These are phyloP conservation scores for Medicago arabica DNA, from an alignment of 306 rosid genomes.

Conservation along the genomic window DNA sequence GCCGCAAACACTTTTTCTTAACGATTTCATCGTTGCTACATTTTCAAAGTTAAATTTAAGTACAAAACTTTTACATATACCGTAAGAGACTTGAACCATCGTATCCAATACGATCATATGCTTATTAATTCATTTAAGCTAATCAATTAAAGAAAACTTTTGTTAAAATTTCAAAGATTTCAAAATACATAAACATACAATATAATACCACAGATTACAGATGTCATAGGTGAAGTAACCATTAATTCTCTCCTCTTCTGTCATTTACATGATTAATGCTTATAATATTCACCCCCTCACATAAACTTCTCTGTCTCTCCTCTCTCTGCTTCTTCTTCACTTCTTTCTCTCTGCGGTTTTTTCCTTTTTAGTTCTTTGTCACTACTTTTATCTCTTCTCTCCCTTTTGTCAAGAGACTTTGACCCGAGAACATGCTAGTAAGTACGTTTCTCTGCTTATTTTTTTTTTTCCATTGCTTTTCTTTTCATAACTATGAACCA, in stretches of 20 bases:
- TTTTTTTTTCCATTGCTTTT: conserved; percentile 20
- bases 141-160: not conserved
- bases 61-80: not conserved
- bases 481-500: conserved; percentile 12
- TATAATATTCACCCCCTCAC: conserved; percentile 48
- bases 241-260: conserved; percentile 48
- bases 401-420: conserved; percentile 58
- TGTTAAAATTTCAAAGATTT: not conserved
- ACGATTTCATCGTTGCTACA: too few species aligned
- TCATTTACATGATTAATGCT: conserved; percentile 80
- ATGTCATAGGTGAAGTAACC: conserved; percentile 21
- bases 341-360: conserved; percentile 6
- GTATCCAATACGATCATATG: not conserved
- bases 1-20: too few species aligned
- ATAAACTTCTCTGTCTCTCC: conserved; percentile 45
- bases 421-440: conserved; percentile 91
- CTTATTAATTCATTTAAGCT: not conserved
- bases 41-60: too few species aligned
- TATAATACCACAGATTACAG: not conserved
- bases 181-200: too few species aligned
- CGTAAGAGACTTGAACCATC: not conserved
- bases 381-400: conserved; percentile 42
- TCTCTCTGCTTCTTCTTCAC: conserved; percentile 21
- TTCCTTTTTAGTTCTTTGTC: conserved; percentile 32
- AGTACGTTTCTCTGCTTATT: conserved; percentile 77